These are phyloP conservation scores for Gossypium stocksii DNA, from an alignment of 345 rosid species.

Conservation along the genomic window DNA sequence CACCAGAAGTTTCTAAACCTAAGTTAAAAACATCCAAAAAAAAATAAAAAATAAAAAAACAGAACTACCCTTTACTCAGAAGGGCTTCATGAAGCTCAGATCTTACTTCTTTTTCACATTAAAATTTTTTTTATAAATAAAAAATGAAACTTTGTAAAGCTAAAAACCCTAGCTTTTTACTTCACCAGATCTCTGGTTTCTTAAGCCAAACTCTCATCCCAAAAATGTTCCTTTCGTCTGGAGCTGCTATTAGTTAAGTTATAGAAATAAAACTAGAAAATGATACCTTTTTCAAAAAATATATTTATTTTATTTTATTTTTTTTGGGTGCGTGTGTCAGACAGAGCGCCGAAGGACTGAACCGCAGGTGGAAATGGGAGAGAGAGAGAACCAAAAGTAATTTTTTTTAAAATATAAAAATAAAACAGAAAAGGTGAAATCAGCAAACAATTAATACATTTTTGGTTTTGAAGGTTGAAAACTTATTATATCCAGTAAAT, in stretches of 20 bases:
- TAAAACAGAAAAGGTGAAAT: neutral
- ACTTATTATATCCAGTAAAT: no score
- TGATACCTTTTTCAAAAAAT: neutral
- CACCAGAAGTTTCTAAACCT: constrained; percentile 2
- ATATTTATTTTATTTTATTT: neutral
- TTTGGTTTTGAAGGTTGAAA: no score
- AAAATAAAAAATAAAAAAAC: no score
- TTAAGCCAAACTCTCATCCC: constrained; percentile 37
- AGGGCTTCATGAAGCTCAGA: constrained; percentile 1
- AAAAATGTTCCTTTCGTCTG: neutral
- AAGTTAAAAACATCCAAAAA: constrained; percentile 1
- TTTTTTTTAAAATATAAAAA: no score
- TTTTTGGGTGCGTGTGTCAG: neutral
- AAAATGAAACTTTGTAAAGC: constrained; percentile 7
- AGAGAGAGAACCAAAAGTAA: no score
- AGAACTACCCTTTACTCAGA: neutral
- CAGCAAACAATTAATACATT: neutral
- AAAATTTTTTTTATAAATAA: constrained; percentile 5
- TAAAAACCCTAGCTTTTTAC: neutral
- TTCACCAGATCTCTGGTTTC: constrained; percentile 4
- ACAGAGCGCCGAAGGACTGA: neutral
- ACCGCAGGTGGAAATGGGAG: neutral
- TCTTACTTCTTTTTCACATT: constrained; percentile 19
- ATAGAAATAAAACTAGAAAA: neutral
- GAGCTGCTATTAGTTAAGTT: neutral